Percentiles rank a stretch among this genome's conserved stretches.
phyloP scores from a whole-genome alignment of 2,329 filamentous ascomycete genomes.

The Rutstroemia sp. region DNA sequence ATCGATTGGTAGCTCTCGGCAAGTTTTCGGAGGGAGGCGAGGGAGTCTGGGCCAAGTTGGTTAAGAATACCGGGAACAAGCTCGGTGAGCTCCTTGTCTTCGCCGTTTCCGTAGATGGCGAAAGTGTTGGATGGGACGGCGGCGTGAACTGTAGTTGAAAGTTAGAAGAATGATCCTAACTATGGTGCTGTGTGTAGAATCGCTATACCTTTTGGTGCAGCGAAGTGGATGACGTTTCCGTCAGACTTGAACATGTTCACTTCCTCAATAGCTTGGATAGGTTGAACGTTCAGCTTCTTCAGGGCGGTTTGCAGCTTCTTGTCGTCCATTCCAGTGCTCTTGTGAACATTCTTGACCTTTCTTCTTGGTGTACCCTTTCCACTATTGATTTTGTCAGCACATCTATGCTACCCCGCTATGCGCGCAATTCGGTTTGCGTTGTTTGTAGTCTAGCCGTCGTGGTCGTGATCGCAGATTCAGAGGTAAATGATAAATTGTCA shows the following conservation, averaged over 20 bases:
- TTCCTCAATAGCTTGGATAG: slow-evolving; percentile 98
- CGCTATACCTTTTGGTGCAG: slow-evolving; percentile 78
- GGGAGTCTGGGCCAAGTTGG: slow-evolving; percentile 97
- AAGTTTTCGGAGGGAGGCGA: slow-evolving; percentile 94
- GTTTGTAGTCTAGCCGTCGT: not conserved
- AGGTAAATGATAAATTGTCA: not conserved
- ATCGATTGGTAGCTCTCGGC: slow-evolving; percentile 99
- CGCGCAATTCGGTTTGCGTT: not conserved
- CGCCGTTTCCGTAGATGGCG: slow-evolving; percentile 96
- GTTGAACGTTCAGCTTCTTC: slow-evolving; percentile 99
- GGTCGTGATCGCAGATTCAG: not conserved
- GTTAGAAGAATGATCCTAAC: not conserved
- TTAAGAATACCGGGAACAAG: slow-evolving; percentile 98
- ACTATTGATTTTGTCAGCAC: slow-evolving; percentile 36
- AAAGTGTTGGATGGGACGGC: slow-evolving; percentile 98
- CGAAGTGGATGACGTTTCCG: slow-evolving; percentile 99
- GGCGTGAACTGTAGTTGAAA: slow-evolving; percentile 69
- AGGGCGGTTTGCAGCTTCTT: slow-evolving; percentile 97
- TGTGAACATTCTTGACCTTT: slow-evolving; percentile 97
- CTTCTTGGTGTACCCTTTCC: slow-evolving; percentile 97
- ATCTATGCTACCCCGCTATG: slow-evolving; percentile 9
- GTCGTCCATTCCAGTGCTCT: slow-evolving; percentile 89
- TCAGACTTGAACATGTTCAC: slow-evolving; percentile 99
- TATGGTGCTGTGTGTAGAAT: not conserved
- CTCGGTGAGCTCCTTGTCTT: slow-evolving; percentile 99